Conservation (phyloP, 164 flowering plant genomes). For the Vitis cinerea region DNA sequence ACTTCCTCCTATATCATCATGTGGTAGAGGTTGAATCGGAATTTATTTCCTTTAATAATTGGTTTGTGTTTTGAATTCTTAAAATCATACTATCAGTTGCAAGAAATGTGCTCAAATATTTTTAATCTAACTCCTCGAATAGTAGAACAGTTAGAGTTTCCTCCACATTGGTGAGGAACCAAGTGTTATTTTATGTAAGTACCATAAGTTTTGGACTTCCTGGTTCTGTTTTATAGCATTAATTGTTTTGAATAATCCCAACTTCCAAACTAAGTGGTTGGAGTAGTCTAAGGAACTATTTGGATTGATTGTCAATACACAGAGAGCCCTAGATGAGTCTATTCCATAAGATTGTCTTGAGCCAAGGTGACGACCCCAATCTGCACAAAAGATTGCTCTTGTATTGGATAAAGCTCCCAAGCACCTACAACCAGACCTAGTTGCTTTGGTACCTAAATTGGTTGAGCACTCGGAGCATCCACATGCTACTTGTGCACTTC, state of each 20-base stretch:
- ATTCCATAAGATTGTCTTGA: constrained; percentile 69
- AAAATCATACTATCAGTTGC: no score
- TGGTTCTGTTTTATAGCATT: neutral
- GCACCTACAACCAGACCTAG: constrained; percentile 79
- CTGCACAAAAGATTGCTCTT: constrained; percentile 63
- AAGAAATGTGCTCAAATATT: no score
- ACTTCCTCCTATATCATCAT: no score
- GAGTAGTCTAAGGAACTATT: constrained; percentile 77
- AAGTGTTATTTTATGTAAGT: neutral
- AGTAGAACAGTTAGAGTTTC: no score
- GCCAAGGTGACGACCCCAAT: constrained; percentile 61
- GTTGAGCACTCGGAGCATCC: constrained; percentile 97
- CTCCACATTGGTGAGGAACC: no score
- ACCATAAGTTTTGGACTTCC: neutral
- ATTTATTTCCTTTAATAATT: no score
- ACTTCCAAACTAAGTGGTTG: constrained; percentile 45
- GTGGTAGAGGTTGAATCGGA: no score
- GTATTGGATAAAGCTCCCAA: constrained; percentile 74
- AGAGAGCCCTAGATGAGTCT: constrained; percentile 65
- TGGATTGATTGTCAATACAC: constrained; percentile 66
- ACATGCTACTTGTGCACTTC: constrained; percentile 85
- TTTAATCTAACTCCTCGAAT: no score
- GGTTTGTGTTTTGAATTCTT: no score
- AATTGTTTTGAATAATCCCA: constrained; percentile 5
- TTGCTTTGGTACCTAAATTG: constrained; percentile 87